phyloP scores from a whole-genome alignment of 2,329 filamentous ascomycete species.

The Ascochyta viciae-villosae region DNA sequence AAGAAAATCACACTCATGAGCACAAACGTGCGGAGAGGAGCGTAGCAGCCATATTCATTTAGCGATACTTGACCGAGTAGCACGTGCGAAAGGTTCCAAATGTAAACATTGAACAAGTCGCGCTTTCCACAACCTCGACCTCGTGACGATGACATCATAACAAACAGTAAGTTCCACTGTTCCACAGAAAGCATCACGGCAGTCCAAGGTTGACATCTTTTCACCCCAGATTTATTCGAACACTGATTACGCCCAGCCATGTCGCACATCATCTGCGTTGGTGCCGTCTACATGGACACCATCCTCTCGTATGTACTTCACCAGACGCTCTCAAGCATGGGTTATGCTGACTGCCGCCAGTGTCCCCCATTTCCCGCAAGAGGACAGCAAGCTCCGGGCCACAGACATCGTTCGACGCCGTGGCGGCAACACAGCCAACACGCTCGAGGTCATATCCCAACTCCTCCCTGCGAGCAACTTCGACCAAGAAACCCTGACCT shows the following conservation, averaged over 20 bases:
- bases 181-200: neutral
- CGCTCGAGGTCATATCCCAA: slow-evolving; percentile 73
- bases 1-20: slow-evolving; percentile 75
- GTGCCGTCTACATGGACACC: slow-evolving; percentile 75
- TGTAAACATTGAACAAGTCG: slow-evolving; percentile 14
- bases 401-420: slow-evolving; percentile 65
- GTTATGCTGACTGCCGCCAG: slow-evolving; percentile 47
- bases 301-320: slow-evolving; percentile 65
- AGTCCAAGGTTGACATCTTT: neutral
- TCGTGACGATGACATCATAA: slow-evolving; percentile 17
- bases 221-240: too few species aligned
- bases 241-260: neutral
- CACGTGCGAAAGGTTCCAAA: slow-evolving; percentile 32
- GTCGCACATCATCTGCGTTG: slow-evolving; percentile 66
- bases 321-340: neutral
- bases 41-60: slow-evolving; percentile 37
- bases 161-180: slow-evolving; percentile 13
- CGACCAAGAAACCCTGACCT: neutral
- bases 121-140: neutral
- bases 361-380: slow-evolving; percentile 69
- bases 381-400: slow-evolving; percentile 77
- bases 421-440: slow-evolving; percentile 77
- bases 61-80: slow-evolving; percentile 32
- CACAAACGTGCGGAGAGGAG: slow-evolving; percentile 66
- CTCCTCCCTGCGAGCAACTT: slow-evolving; percentile 29